Conservation (phyloP, 2,329 filamentous ascomycete genomes). For the Fusarium stilboides region DNA sequence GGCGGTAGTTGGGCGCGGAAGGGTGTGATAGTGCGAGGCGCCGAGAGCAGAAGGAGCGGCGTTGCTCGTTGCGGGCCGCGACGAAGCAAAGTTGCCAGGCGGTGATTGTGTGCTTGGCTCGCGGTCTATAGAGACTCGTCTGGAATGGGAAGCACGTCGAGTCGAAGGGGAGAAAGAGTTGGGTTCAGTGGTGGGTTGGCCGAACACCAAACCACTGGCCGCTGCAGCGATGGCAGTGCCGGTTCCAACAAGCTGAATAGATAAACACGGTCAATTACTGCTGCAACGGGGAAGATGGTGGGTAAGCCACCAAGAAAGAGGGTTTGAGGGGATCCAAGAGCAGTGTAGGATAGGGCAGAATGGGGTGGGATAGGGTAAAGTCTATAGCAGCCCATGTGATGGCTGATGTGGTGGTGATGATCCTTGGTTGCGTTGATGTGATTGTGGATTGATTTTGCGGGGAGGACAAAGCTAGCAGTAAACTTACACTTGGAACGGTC, state of each 20-base stretch:
- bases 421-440: slow-evolving; percentile 38
- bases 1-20: slow-evolving; percentile 52
- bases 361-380: slow-evolving; percentile 45
- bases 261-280: slow-evolving; percentile 42
- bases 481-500: slow-evolving; percentile 67
- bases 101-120: slow-evolving; percentile 52
- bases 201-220: slow-evolving; percentile 72
- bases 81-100: slow-evolving; percentile 49
- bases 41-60: slow-evolving; percentile 53
- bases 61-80: slow-evolving; percentile 63
- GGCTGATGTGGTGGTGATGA: slow-evolving; percentile 44
- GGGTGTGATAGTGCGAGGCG: slow-evolving; percentile 50
- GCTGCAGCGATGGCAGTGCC: slow-evolving; percentile 74
- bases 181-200: slow-evolving; percentile 65
- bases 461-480: slow-evolving; percentile 42
- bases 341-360: slow-evolving; percentile 36
- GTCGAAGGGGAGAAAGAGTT: slow-evolving; percentile 51
- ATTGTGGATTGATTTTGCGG: slow-evolving; percentile 42
- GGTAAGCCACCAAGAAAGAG: slow-evolving; percentile 40
- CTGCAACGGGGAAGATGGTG: slow-evolving; percentile 41
- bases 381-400: slow-evolving; percentile 44
- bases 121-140: slow-evolving; percentile 55
- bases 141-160: slow-evolving; percentile 50
- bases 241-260: slow-evolving; percentile 70
- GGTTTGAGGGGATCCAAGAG: slow-evolving; percentile 38